phyloP scores from a whole-genome alignment of 148 eudicot species.

The Tetragonia tetragonoides region DNA sequence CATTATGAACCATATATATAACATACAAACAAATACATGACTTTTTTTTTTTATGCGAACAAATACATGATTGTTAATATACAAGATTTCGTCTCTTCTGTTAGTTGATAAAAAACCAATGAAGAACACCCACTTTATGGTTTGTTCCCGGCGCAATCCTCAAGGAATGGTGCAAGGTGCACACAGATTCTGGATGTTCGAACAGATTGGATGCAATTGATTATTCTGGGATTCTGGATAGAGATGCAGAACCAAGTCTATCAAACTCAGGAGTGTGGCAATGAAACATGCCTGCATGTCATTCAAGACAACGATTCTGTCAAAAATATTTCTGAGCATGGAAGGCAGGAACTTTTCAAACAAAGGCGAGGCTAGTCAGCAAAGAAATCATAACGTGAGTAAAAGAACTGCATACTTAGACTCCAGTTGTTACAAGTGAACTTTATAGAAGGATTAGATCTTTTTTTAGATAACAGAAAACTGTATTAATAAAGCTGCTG shows the following conservation, averaged over 20 bases:
- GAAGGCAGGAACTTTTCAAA: neutral
- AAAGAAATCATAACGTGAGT: too few species aligned
- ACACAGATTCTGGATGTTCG: conserved; percentile 2
- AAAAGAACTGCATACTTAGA: too few species aligned
- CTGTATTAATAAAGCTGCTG: too few species aligned
- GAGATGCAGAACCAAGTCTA: neutral
- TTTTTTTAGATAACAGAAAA: too few species aligned
- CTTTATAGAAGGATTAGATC: too few species aligned
- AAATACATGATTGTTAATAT: conserved; percentile 7
- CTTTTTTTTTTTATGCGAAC: conserved; percentile 1
- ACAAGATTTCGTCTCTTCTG: neutral
- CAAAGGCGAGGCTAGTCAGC: too few species aligned
- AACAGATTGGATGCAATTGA: neutral
- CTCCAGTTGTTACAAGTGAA: too few species aligned
- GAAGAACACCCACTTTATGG: conserved; percentile 1
- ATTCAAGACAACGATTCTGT: neutral
- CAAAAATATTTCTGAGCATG: neutral
- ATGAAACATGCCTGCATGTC: conserved; percentile 18
- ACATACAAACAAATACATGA: conserved; percentile 22
- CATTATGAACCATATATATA: conserved; percentile 13
- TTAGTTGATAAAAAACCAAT: conserved; percentile 9
- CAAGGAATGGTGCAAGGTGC: neutral
- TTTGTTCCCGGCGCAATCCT: neutral
- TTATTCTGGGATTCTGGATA: neutral
- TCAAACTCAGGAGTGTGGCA: neutral